These are phyloP conservation scores for Phytophthora cryptogea DNA, from an alignment of 352 stramenopile genomes.

Conservation along the genomic window DNA sequence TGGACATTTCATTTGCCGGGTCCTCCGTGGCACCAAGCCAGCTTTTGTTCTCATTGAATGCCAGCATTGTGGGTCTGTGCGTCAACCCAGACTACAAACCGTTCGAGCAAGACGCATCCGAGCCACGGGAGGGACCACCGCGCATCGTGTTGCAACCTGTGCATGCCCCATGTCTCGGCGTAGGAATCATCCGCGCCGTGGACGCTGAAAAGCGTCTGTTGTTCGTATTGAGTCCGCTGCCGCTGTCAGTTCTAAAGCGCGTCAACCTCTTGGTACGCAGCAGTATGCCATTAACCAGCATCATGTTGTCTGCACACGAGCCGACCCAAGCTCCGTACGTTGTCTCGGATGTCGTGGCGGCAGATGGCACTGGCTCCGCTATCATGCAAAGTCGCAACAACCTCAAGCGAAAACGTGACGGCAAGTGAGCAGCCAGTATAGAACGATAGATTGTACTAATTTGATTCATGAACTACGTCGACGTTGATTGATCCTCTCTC, in stretches of 20 bases:
- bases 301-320: constrained; percentile 56
- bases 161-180: constrained; percentile 65
- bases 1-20: constrained; percentile 64
- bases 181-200: constrained; percentile 71
- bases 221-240: constrained; percentile 72
- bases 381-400: constrained; percentile 89
- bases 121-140: constrained; percentile 32
- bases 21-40: constrained; percentile 74
- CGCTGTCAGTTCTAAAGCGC: constrained; percentile 47
- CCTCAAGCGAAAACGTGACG: constrained; percentile 84
- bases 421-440: constrained; percentile 36
- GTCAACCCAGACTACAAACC: constrained; percentile 52
- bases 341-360: constrained; percentile 68
- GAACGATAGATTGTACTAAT: constrained; percentile 23
- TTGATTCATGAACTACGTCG: constrained; percentile 11
- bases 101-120: constrained; percentile 13
- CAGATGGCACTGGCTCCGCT: constrained; percentile 73
- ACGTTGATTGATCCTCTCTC: constrained; percentile 5
- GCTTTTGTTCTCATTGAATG: constrained; percentile 75
- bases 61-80: constrained; percentile 74
- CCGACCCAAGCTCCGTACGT: constrained; percentile 59
- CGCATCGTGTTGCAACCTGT: constrained; percentile 60
- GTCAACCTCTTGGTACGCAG: constrained; percentile 81
- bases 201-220: constrained; percentile 58
- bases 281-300: constrained; percentile 59